Evolutionary conservation across 1,284 basidiomycete species (phyloP), one percentile per base, ranked within the genome.

Genomic region (Heterobasidion irregulare): DNA sequence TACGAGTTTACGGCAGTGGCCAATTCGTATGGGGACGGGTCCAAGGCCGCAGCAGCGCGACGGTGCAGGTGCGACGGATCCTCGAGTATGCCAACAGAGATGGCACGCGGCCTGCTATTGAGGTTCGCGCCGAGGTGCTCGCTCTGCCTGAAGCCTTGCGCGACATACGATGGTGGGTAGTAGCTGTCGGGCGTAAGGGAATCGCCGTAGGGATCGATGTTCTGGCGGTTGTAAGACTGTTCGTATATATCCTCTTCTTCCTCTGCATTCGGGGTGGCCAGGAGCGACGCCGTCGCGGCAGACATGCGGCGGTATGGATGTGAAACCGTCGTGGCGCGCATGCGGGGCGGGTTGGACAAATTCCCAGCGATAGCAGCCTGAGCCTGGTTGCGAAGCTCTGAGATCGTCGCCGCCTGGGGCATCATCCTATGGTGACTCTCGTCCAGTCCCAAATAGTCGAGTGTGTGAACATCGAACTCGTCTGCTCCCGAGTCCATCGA

Each of bases 391-490:
- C 89, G 84, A 57, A 93, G 75, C 70, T 93, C 92, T 15, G 89
- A 83, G 59, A 93, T 83, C 52, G 89, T 92, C 9, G 89, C 92
- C 4, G 89, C 89, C 1, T 84, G 83, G 10, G 84, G 82, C 57
- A 79, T 80, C 55, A 80, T 78, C 47, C 57, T 53, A 36, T 53
- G 44, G 19, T 57, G 52, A 32, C 54, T 74, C 59, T 92, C 90
- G 63, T 94, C 94, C 62, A 98, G 78, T 48, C 94, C 94, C 53
- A 98, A 87, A 68, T 97, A 97, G 70, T 95, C 94, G 59, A 98
- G 80, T 32, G 94, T 97, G 65, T 93, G 89, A 52, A 94, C 90
- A 66, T 94, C 90, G 68, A 92, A 91, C 56, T 94, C 90, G 58
- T 95, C 93, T 18, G 79, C 78, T 34, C 75, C 79, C n/a, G 86